Evolutionary conservation across 2,329 filamentous ascomycete genomes (phyloP).

Genomic region (Aspergillus costaricaensis): DNA sequence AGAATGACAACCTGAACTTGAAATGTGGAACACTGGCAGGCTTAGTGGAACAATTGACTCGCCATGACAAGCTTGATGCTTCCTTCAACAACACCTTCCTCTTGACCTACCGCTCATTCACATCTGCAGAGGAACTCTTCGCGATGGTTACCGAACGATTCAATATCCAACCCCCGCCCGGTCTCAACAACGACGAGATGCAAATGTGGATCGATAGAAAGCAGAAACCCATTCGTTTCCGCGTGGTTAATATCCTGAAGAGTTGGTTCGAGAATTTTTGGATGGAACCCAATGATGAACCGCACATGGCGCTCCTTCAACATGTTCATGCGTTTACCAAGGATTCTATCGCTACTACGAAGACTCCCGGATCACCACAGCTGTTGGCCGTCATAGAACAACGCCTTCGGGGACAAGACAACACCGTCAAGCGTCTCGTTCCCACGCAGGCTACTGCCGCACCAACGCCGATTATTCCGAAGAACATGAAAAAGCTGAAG

Average conservation of each 20-base stretch:
- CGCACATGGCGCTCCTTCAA: slow-evolving; percentile 81
- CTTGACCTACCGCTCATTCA: slow-evolving; percentile 94
- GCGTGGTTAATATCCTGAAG: slow-evolving; percentile 96
- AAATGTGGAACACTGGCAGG: slow-evolving; percentile 88
- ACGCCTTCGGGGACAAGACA: slow-evolving; percentile 83
- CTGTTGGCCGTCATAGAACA: slow-evolving; percentile 87
- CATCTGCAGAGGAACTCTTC: slow-evolving; percentile 84
- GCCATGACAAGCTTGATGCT: slow-evolving; percentile 92
- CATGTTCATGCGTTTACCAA: slow-evolving; percentile 89
- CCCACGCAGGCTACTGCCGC: slow-evolving; percentile 81
- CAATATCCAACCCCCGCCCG: slow-evolving; percentile 85
- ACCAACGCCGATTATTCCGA: slow-evolving; percentile 87
- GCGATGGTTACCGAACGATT: slow-evolving; percentile 90
- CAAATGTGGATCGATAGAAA: slow-evolving; percentile 90
- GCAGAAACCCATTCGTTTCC: slow-evolving; percentile 92
- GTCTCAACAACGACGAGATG: slow-evolving; percentile 72
- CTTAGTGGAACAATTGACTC: slow-evolving; percentile 89
- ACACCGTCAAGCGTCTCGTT: slow-evolving; percentile 79
- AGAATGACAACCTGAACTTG: slow-evolving; percentile 71
- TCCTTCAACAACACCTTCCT: slow-evolving; percentile 98
- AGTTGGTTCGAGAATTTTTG: slow-evolving; percentile 98
- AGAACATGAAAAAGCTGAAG: slow-evolving; percentile 99
- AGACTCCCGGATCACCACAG: slow-evolving; percentile 83
- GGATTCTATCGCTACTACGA: slow-evolving; percentile 88
- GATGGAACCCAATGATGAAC: slow-evolving; percentile 92